Conservation (phyloP, 371 early-diverging fungal genomes). For the Rhizopus sp. region DNA sequence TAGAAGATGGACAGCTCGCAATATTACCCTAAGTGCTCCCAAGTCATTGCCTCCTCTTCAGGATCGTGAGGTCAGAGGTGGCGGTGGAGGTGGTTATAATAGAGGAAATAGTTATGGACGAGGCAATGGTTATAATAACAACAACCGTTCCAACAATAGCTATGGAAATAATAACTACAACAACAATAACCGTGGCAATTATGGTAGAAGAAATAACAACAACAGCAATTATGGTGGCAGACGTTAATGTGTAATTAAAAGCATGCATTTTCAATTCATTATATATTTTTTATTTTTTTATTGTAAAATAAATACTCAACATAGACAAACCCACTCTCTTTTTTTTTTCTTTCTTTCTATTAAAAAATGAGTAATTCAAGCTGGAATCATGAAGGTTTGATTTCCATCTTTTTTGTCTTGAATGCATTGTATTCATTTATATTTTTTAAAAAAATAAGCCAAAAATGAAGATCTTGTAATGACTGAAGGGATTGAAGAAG, state of each 20-base stretch:
- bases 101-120: slow-evolving; percentile 14
- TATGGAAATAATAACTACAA: slow-evolving; percentile 13
- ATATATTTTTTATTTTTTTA: slow-evolving; percentile 6
- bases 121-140: slow-evolving; percentile 31
- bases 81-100: slow-evolving; percentile 23
- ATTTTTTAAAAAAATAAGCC: neutral
- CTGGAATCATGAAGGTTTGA: neutral
- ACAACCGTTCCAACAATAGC: slow-evolving; percentile 19
- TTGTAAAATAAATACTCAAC: slow-evolving; percentile 18
- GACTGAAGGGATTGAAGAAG: slow-evolving; percentile 18
- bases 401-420: neutral
- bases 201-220: slow-evolving; percentile 13
- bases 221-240: slow-evolving; percentile 19
- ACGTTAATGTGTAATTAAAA: slow-evolving; percentile 6
- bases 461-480: slow-evolving; percentile 23
- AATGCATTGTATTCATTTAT: neutral
- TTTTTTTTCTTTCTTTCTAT: neutral
- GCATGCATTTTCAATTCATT: slow-evolving; percentile 1
- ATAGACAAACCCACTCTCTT: neutral
- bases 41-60: slow-evolving; percentile 79
- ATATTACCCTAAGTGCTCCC: slow-evolving; percentile 67
- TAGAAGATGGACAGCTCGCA: slow-evolving; percentile 64
- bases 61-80: slow-evolving; percentile 52
- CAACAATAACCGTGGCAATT: slow-evolving; percentile 17
- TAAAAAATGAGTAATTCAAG: neutral